Base-by-base conservation (phyloP, 768 basidiomycete species). In the Suillus lakei region DNA sequence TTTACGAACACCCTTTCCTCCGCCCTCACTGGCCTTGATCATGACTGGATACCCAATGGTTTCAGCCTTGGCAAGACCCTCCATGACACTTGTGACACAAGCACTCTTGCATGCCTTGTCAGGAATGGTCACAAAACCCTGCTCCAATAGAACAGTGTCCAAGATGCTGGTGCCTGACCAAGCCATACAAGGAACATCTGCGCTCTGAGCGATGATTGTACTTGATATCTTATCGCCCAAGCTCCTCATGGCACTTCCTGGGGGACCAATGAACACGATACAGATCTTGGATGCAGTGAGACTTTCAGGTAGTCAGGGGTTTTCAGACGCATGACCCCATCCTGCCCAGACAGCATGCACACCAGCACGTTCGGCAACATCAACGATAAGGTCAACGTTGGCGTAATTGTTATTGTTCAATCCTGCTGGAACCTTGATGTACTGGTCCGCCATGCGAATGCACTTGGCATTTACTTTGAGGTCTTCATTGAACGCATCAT, bases 321-420 rank as follows among this genome's bases (percentile, higher is more conserved):
- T 99, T 79, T 99, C 98, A 3, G 98, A 99, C 32, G 98, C 98
- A 78, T 99, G 98, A 59, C 98, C 98, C 98, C 98, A 99, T 64
- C 98, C 98, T 41, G 98, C 98, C 98, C 98, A 99, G 30, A 99
- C 98, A 50, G 98, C 98, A 74, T 99, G 98, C 1, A 99, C 98
- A 36, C 96, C 98, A 26, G 95, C 86, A 69, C 98, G 91, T 80
- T 99, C 96, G 50, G 98, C 98, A 64, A 99, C 89, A 75, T 99
- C 98, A 64, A 99, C 93, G 73, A 99, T 99, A 73, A 98, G 90
- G 74, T 99, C 98, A 72, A 99, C 98, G 77, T 99, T 99, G 70
- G 98, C 98, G 74, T 99, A 99, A 79, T 99, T 99, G 86, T 99
- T 96, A 85, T 99, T 99, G 78, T 99, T 99, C 23, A 92, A 88